Base-by-base conservation (phyloP, 768 basidiomycete species). In the Collybia mongolica region DNA sequence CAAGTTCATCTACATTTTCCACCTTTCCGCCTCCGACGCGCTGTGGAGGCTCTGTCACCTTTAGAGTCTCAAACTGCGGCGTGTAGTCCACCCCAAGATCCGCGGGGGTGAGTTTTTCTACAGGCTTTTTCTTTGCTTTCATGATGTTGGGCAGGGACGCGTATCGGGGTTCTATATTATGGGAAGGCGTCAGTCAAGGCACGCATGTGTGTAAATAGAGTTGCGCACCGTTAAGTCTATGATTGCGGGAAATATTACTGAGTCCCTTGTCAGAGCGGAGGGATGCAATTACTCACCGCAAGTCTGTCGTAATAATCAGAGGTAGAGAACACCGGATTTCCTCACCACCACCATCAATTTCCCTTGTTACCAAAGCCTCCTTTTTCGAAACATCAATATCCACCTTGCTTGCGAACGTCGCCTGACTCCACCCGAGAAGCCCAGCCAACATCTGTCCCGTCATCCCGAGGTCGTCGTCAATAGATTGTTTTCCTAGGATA, bases 71-170 rank as follows among this genome's bases (percentile, higher is more conserved):
- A 22, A 98, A 71, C 26, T 81, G 77, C 14, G 93, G 93, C 0
- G 83, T 79, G 47, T 92, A 79, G 71, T 98, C 93, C 19, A 98
- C 74, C 6, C 84, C 84, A 19, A 98, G 83, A 58, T 94, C 93
- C 19, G 76, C 73, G 1, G 93, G 76, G 14, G 81, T 81, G 45
- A 97, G 60, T 63, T 90, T 93, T 70, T 95, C 86, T 38, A 98
- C 70, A 12, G 89, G 86, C 74, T 99, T 99, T 80, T 98, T 99
- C 80, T 98, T 98, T n/a, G 97, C 97, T 70, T 96, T 95, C 92
- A 96, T 96, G 69, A 96, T 96, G 59, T 93, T 94, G 3, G 93
- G 93, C 52, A 99, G 68, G n/a, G 95, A 93, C 0, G 97, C 97
- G 62, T 97, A 99, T 58, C 96, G 88, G 0, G 96, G 96, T 67